These are phyloP conservation scores for Umbelopsis sp. DNA, from an alignment of 371 early-diverging fungal genomes.

Conservation along the genomic window DNA sequence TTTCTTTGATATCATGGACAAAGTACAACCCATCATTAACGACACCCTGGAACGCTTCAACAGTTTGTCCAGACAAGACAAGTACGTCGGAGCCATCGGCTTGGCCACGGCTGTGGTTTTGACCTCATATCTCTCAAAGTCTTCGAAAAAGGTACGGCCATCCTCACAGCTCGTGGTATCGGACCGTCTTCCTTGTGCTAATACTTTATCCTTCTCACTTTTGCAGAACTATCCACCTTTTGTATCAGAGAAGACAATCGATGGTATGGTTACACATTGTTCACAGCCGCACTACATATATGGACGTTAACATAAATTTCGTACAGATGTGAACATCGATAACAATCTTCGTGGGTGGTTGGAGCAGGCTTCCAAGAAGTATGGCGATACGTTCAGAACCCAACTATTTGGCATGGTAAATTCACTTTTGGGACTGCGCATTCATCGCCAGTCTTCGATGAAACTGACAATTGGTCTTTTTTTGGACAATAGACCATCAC, in stretches of 20 bases:
- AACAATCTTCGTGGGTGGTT: slow-evolving; percentile 1
- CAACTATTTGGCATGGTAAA: neutral
- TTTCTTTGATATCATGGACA: neutral
- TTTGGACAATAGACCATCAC: neutral
- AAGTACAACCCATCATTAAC: neutral
- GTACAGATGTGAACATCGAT: neutral
- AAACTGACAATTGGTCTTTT: neutral
- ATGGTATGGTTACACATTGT: neutral
- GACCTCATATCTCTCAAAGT: neutral
- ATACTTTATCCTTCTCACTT: neutral
- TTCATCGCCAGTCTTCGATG: too few species aligned
- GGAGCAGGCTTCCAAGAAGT: slow-evolving; percentile 1
- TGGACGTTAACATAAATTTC: neutral
- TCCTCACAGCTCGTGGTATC: neutral
- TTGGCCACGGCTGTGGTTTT: neutral
- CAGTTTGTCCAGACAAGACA: neutral
- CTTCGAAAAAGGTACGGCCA: neutral
- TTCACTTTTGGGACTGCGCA: neutral
- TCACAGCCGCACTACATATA: neutral
- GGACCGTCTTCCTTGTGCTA: neutral
- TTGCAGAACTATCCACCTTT: neutral
- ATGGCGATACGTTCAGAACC: slow-evolving; percentile 7
- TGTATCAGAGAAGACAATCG: neutral
- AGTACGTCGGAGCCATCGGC: slow-evolving; percentile 2
- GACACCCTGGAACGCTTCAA: slow-evolving; percentile 8